These are phyloP conservation scores for Scytalidium lignicola DNA, from an alignment of 2,329 filamentous ascomycete species.

Conservation along the genomic window DNA sequence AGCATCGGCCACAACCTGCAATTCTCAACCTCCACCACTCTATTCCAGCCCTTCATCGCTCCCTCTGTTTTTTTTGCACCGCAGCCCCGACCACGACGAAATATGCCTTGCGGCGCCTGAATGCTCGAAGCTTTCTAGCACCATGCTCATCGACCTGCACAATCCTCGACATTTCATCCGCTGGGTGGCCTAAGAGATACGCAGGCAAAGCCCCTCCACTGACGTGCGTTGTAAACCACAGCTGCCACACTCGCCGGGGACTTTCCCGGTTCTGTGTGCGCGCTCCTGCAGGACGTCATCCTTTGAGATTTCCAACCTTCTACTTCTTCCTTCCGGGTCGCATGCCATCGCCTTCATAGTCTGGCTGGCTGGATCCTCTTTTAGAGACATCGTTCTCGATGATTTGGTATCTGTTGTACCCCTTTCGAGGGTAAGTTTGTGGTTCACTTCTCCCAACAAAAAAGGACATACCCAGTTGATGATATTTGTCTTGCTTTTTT, in stretches of 20 bases:
- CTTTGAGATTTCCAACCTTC: not conserved
- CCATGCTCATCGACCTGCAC: not conserved
- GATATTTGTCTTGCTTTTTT: slow-evolving; percentile 7
- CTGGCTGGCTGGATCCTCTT: not conserved
- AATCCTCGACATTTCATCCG: not conserved
- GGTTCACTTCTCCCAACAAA: slow-evolving; percentile 2
- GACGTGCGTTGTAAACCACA: not conserved
- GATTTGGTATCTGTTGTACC: slow-evolving; percentile 77
- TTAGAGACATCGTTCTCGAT: slow-evolving; percentile 30
- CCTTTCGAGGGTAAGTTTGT: slow-evolving; percentile 64
- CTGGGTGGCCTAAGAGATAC: not conserved
- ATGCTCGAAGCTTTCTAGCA: not conserved
- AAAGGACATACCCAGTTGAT: slow-evolving; percentile 8
- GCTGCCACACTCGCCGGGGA: not conserved
- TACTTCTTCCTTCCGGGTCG: not conserved
- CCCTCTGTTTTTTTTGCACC: too few species aligned
- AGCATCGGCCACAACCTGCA: not conserved
- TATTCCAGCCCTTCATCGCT: too few species aligned
- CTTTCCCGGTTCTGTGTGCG: not conserved
- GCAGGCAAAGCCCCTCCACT: not conserved
- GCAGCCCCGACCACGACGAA: not conserved
- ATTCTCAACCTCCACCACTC: not conserved
- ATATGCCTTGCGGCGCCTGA: not conserved
- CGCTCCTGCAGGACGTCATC: not conserved
- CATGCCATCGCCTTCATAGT: not conserved